Conservation (phyloP, 441 rosid species). For the Adansonia rubrostipa region DNA sequence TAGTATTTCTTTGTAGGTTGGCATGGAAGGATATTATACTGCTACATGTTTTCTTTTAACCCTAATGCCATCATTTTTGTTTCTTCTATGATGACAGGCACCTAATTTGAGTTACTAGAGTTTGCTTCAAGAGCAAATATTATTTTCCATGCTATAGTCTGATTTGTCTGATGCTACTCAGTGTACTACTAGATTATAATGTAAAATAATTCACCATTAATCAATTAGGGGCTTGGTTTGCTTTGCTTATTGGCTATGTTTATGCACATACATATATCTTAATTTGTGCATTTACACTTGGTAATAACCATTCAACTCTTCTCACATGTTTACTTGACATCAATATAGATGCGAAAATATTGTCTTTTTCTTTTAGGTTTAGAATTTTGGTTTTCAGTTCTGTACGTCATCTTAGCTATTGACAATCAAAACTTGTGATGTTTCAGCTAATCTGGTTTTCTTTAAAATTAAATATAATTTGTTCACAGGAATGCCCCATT, state of each 20-base stretch:
- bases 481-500: conserved; percentile 87
- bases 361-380: background rate
- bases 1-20: background rate
- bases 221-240: conserved; percentile 1
- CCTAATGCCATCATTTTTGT: background rate
- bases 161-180: background rate
- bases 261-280: background rate
- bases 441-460: background rate
- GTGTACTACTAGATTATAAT: background rate
- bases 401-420: background rate
- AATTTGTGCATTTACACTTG: background rate
- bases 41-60: background rate
- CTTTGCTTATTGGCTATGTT: conserved; percentile 1
- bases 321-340: background rate
- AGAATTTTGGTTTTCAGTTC: background rate
- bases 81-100: background rate
- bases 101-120: conserved; percentile 6
- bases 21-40: background rate
- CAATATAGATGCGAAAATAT: background rate
- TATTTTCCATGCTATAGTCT: background rate
- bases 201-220: background rate
- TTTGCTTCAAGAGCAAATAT: background rate
- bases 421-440: background rate
- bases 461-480: conserved; percentile 24
- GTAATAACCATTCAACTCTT: background rate